phyloP scores from a whole-genome alignment of 2,329 filamentous ascomycete genomes.

The Hypoxylon sp. region DNA sequence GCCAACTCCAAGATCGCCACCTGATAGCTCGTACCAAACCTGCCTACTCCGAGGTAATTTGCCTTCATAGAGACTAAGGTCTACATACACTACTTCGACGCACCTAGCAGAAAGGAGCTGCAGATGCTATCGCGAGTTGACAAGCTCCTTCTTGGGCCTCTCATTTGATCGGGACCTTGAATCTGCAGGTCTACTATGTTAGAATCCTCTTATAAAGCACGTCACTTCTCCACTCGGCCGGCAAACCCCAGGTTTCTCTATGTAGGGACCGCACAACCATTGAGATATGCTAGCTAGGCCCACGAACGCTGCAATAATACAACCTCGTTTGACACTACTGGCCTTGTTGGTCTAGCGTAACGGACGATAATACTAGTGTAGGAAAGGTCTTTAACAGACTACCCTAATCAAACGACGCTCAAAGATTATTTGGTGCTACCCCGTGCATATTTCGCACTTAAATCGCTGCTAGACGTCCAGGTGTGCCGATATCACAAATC shows the following conservation, averaged over 20 bases:
- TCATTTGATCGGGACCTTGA: conserved; percentile 33
- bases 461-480: conserved; percentile 19
- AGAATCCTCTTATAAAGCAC: conserved; percentile 27
- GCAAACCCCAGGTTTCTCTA: conserved; percentile 31
- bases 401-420: conserved; percentile 21
- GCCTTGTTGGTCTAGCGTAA: conserved; percentile 32
- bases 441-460: conserved; percentile 19
- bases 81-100: conserved; percentile 25
- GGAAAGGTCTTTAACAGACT: conserved; percentile 29
- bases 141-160: conserved; percentile 24
- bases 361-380: conserved; percentile 24
- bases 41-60: conserved; percentile 35
- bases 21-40: conserved; percentile 40
- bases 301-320: conserved; percentile 27
- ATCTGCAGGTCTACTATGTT: conserved; percentile 34
- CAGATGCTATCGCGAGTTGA: conserved; percentile 16
- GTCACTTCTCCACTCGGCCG: conserved; percentile 35
- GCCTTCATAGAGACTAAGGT: conserved; percentile 28
- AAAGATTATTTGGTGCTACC: conserved; percentile 25
- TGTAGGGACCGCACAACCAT: conserved; percentile 30
- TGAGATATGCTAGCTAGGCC: conserved; percentile 23
- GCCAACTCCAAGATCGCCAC: conserved; percentile 37
- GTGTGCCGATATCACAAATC: conserved; percentile 31
- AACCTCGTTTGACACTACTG: conserved; percentile 27
- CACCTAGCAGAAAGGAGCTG: conserved; percentile 30